Conservation (phyloP, 345 rosid genomes). For the Bruguiera parviflora region DNA sequence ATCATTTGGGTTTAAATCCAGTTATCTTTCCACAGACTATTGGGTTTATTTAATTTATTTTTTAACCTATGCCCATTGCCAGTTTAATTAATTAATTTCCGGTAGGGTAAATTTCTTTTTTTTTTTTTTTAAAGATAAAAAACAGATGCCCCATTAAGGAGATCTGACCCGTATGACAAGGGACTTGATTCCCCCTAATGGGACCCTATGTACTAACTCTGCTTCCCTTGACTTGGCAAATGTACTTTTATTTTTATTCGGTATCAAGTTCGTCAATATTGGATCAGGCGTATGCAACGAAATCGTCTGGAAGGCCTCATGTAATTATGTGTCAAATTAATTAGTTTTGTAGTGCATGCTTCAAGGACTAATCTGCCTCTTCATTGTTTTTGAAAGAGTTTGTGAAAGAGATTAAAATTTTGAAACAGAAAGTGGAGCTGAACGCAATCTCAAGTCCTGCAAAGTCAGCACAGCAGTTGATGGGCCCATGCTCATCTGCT, state of each 20-base stretch:
- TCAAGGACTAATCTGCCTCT: no score
- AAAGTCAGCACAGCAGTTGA: slow-evolving; percentile 31
- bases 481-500: slow-evolving; percentile 39
- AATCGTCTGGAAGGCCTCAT: no score
- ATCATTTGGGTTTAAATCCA: neutral
- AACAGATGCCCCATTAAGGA: no score
- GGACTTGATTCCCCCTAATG: no score
- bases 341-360: no score
- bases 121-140: no score
- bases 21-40: neutral
- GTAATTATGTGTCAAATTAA: no score
- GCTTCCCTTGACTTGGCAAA: slow-evolving; percentile 30
- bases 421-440: slow-evolving; percentile 25
- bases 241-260: slow-evolving; percentile 14
- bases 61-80: neutral
- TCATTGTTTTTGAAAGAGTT: no score
- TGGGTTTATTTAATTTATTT: neutral
- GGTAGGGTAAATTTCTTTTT: no score
- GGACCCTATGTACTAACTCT: slow-evolving; percentile 8
- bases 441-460: slow-evolving; percentile 26
- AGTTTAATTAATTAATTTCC: neutral
- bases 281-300: no score
- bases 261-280: slow-evolving; percentile 10
- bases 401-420: neutral
- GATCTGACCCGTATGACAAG: no score